phyloP scores from a whole-genome alignment of 2,329 filamentous ascomycete species.

The Purpureocillium lavendulum region DNA sequence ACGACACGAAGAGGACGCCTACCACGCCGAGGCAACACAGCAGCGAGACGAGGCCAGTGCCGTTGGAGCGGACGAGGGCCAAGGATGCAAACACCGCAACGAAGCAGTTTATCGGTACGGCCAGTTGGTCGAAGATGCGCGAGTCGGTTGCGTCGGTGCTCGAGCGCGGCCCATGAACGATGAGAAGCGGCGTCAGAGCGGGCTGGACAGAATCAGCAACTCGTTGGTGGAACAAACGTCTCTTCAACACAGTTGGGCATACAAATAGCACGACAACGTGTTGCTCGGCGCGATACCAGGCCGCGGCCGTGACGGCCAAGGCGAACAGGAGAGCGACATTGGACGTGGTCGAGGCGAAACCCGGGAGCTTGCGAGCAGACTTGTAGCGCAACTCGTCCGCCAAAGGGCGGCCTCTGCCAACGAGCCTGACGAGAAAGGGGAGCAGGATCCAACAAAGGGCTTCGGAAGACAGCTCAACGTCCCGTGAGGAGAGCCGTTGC shows the following conservation, averaged over 20 bases:
- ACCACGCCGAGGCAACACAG: neutral
- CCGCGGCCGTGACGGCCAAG: neutral
- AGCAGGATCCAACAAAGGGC: neutral
- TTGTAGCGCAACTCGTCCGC: neutral
- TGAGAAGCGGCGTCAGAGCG: neutral
- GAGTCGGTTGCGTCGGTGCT: neutral
- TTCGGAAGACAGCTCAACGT: neutral
- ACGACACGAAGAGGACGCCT: neutral
- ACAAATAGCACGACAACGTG: neutral
- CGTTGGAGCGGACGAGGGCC: neutral
- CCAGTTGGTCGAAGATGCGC: neutral
- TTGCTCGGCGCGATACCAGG: neutral
- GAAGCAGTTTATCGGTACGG: neutral
- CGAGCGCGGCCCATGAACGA: neutral
- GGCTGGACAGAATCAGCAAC: neutral
- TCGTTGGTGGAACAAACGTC: too few species aligned
- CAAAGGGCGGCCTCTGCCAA: neutral
- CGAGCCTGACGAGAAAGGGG: neutral
- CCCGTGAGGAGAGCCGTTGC: neutral
- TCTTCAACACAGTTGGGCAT: neutral
- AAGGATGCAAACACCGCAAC: neutral
- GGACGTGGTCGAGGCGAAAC: neutral
- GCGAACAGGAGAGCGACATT: neutral
- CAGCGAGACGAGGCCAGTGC: neutral
- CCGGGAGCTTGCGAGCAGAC: too few species aligned